Percentiles rank a stretch among this genome's conserved stretches.
phyloP scores from a whole-genome alignment of 176 grass and related monocot species.

The Avena sativa region DNA sequence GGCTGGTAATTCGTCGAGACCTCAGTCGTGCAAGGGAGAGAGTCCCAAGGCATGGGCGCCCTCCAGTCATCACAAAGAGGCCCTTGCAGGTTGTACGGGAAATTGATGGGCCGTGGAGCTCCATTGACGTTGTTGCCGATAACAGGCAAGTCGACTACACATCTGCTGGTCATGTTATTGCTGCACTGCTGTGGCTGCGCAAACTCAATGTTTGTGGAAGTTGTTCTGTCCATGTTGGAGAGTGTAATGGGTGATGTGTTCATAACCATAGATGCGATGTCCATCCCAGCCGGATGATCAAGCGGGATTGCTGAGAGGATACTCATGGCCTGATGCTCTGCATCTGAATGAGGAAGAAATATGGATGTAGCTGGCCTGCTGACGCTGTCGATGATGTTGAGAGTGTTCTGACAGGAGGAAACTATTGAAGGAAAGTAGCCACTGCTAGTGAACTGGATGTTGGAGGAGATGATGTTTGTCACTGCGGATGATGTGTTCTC shows the following conservation, averaged over 20 bases:
- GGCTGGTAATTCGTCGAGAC: slow-evolving; percentile 59
- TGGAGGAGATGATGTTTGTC: slow-evolving; percentile 50
- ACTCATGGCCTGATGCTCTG: slow-evolving; percentile 52
- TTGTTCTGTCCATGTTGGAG: slow-evolving; percentile 44
- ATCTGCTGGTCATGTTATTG: slow-evolving; percentile 43
- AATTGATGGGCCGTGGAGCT: slow-evolving; percentile 36
- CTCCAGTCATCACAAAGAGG: slow-evolving; percentile 77
- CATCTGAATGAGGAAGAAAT: slow-evolving; percentile 22
- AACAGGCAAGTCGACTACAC: slow-evolving; percentile 38
- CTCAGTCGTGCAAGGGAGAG: slow-evolving; percentile 69
- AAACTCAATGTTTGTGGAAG: slow-evolving; percentile 69
- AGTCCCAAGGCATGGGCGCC: slow-evolving; percentile 64
- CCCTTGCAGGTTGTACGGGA: slow-evolving; percentile 63
- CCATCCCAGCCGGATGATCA: slow-evolving; percentile 54
- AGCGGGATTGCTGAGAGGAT: slow-evolving; percentile 53
- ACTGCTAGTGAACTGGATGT: slow-evolving; percentile 55
- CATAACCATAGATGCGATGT: slow-evolving; percentile 75
- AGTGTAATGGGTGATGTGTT: slow-evolving; percentile 54
- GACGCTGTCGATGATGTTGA: slow-evolving; percentile 52
- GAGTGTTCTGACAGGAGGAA: slow-evolving; percentile 54
- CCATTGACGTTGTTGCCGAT: slow-evolving; percentile 22
- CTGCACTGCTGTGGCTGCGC: slow-evolving; percentile 46
- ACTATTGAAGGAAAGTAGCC: slow-evolving; percentile 52
- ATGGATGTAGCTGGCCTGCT: slow-evolving; percentile 53
- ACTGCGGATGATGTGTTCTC: slow-evolving; percentile 60